Evolutionary conservation across 73 alveolate genomes (phyloP).

Genomic region (Halteria grandinella): DNA sequence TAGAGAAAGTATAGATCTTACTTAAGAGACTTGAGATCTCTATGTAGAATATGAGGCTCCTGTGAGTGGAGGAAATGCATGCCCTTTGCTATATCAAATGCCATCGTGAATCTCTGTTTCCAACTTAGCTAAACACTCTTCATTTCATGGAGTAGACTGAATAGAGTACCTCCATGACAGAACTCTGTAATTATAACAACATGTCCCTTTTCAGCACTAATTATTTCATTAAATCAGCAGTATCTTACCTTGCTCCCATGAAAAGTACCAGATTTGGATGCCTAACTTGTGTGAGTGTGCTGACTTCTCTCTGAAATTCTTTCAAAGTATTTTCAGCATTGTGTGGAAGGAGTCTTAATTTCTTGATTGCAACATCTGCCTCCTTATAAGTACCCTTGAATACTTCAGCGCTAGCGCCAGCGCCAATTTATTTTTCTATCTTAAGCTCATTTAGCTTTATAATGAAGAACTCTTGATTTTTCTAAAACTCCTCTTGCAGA

Average conservation of each 20-base stretch:
- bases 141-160: conserved; percentile 88
- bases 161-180: conserved; percentile 95
- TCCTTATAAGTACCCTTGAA: conserved; percentile 90
- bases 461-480: conserved; percentile 45
- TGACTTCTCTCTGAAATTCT: conserved; percentile 94
- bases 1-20: conserved; percentile 4
- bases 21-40: conserved; percentile 96
- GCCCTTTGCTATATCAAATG: conserved; percentile 93
- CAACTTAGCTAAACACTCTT: conserved; percentile 77
- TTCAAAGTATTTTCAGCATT: conserved; percentile 68
- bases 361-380: conserved; percentile 95
- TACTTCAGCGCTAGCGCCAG: conserved; percentile 81
- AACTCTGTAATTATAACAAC: conserved; percentile 92
- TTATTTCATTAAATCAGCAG: conserved; percentile 7
- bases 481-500: conserved; percentile 24
- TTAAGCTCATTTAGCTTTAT: conserved; percentile 56
- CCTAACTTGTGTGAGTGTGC: conserved; percentile 76
- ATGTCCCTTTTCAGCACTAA: conserved; percentile 70
- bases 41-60: conserved; percentile 91
- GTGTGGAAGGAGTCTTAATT: conserved; percentile 69
- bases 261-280: conserved; percentile 91
- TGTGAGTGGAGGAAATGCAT: conserved; percentile 91
- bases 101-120: conserved; percentile 86
- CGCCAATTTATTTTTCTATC: conserved; percentile 64
- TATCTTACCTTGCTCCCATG: conserved; percentile 83